A percentile compares a stretch with the other conserved stretches of the same genome.
These are phyloP conservation scores for Fusarium beomiforme DNA, from an alignment of 2,329 filamentous ascomycete species.

Conservation along the genomic window DNA sequence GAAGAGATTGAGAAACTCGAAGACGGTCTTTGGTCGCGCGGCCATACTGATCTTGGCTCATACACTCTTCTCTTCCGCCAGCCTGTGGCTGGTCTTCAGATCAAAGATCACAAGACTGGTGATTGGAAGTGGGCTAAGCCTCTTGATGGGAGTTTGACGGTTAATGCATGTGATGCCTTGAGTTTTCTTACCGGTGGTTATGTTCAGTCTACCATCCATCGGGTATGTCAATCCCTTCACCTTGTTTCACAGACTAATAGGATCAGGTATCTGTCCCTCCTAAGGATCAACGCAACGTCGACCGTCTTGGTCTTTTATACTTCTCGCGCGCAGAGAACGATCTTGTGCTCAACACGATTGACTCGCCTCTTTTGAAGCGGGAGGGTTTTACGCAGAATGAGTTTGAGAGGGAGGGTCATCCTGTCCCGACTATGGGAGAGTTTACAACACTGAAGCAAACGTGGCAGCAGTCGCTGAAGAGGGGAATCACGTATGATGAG, in stretches of 20 bases:
- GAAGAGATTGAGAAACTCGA: conserved; percentile 59
- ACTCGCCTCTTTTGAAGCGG: conserved; percentile 50
- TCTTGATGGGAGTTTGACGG: conserved; percentile 60
- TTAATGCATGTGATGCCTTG: conserved; percentile 61
- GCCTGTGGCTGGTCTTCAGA: conserved; percentile 66
- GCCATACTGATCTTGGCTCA: conserved; percentile 67
- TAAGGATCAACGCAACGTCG: conserved; percentile 55
- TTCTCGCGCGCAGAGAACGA: conserved; percentile 59
- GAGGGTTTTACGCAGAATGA: conserved; percentile 50
- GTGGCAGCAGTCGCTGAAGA: conserved; percentile 45
- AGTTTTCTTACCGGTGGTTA: conserved; percentile 60
- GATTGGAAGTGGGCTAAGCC: conserved; percentile 63
- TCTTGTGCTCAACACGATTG: conserved; percentile 49
- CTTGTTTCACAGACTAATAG: not conserved
- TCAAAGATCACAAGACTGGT: conserved; percentile 56
- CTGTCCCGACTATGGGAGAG: conserved; percentile 50
- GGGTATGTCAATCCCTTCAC: conserved; percentile 28
- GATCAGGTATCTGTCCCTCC: conserved; percentile 50
- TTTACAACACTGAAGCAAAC: conserved; percentile 51
- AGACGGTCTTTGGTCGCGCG: conserved; percentile 54
- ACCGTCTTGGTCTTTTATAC: conserved; percentile 61
- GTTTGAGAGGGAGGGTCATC: conserved; percentile 48
- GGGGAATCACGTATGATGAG: conserved; percentile 39
- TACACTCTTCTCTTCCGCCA: conserved; percentile 68
- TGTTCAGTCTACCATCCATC: conserved; percentile 55